Conservation (phyloP, 768 basidiomycete genomes). For the Russula earlei region DNA sequence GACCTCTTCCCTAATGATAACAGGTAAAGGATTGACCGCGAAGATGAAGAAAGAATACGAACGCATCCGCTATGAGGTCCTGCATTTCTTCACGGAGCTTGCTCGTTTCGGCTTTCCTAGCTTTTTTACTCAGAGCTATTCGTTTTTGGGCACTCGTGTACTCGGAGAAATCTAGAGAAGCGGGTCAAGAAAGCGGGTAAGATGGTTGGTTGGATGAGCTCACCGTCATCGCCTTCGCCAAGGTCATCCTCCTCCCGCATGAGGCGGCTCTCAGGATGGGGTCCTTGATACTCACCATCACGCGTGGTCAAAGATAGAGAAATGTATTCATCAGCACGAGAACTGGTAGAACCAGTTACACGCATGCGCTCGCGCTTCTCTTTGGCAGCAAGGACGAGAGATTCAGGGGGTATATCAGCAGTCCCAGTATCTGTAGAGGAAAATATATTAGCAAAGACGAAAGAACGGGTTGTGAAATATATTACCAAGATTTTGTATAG, state of each 20-base stretch:
- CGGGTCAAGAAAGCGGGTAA: neutral
- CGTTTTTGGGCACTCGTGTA: slow-evolving; percentile 83
- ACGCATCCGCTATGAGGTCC: slow-evolving; percentile 80
- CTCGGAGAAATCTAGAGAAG: slow-evolving; percentile 62
- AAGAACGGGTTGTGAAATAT: neutral
- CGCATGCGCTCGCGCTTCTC: slow-evolving; percentile 66
- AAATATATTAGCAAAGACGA: slow-evolving; percentile 21
- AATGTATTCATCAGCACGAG: slow-evolving; percentile 56
- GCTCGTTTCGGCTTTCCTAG: slow-evolving; percentile 56
- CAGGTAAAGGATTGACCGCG: slow-evolving; percentile 6
- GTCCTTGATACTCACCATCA: slow-evolving; percentile 49
- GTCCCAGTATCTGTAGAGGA: slow-evolving; percentile 29
- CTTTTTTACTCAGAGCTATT: slow-evolving; percentile 78
- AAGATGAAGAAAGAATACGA: slow-evolving; percentile 24
- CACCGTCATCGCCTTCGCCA: slow-evolving; percentile 84
- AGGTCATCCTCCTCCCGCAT: slow-evolving; percentile 81
- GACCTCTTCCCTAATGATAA: slow-evolving; percentile 50
- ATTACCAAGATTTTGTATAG: slow-evolving; percentile 5
- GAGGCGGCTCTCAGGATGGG: slow-evolving; percentile 78
- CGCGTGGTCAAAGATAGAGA: slow-evolving; percentile 60
- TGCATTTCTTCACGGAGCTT: slow-evolving; percentile 63
- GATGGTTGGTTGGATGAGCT: slow-evolving; percentile 17
- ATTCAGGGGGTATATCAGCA: slow-evolving; percentile 56
- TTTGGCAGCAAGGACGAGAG: slow-evolving; percentile 62
- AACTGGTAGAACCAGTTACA: slow-evolving; percentile 32